Conservation (phyloP, 2,329 filamentous ascomycete genomes). For the Penicillium sp. region DNA sequence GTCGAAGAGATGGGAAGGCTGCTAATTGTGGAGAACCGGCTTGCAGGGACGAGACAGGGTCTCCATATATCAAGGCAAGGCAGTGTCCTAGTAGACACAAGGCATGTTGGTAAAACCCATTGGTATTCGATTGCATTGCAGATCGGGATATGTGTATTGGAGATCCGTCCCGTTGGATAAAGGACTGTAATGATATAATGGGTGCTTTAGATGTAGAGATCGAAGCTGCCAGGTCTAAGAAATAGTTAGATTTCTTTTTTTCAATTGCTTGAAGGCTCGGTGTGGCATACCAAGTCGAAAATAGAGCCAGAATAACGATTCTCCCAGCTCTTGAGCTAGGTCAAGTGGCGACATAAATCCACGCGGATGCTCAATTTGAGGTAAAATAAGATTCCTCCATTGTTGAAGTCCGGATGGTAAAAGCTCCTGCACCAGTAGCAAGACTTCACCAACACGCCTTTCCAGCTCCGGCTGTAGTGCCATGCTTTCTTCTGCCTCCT, state of each 20-base stretch:
- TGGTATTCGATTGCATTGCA: neutral
- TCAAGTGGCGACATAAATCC: constrained; percentile 3
- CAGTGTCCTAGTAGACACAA: constrained; percentile 22
- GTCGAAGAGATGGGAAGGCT: constrained; percentile 17
- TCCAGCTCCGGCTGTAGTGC: constrained; percentile 10
- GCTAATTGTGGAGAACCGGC: constrained; percentile 9
- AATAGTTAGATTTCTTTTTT: neutral
- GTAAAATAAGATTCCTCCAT: constrained; percentile 16
- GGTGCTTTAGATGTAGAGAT: constrained; percentile 17
- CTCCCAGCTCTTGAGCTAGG: constrained; percentile 14
- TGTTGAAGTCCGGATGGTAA: constrained; percentile 13
- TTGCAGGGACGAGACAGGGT: constrained; percentile 6
- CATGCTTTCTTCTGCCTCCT: constrained; percentile 19
- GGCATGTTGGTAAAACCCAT: constrained; percentile 17
- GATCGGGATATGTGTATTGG: constrained; percentile 6
- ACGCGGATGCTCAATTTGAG: constrained; percentile 4
- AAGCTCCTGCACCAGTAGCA: constrained; percentile 22
- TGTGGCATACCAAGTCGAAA: constrained; percentile 20
- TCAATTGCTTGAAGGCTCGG: neutral
- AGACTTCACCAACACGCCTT: constrained; percentile 11
- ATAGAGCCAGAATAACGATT: constrained; percentile 21
- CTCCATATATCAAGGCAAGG: constrained; percentile 17
- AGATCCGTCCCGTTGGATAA: constrained; percentile 19
- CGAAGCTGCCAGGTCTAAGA: constrained; percentile 23
- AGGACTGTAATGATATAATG: constrained; percentile 17